Evolutionary conservation across 2,329 filamentous ascomycete genomes (phyloP).

Genomic region (Cercospora beticola): DNA sequence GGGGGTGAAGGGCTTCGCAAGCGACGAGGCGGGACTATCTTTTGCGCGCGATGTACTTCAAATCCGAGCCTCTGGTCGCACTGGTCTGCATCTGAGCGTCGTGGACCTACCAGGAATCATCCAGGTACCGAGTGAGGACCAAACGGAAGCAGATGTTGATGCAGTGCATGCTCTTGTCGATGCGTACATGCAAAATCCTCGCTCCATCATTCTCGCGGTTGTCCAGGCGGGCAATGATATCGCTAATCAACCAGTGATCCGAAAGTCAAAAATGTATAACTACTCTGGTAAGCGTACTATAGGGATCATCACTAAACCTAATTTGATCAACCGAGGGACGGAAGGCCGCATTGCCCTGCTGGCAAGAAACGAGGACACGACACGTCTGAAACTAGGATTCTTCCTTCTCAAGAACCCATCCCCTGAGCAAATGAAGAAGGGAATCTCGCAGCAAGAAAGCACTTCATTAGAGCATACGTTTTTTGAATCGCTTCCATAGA

Average conservation of each 20-base stretch:
- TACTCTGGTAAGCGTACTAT: constrained; percentile 36
- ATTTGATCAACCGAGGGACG: constrained; percentile 35
- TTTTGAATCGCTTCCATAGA: neutral
- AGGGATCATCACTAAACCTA: constrained; percentile 42
- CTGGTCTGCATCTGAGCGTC: constrained; percentile 33
- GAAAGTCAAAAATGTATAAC: constrained; percentile 42
- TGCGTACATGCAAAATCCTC: constrained; percentile 42
- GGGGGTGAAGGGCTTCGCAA: neutral
- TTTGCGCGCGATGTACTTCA: constrained; percentile 36
- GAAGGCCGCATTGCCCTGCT: constrained; percentile 32
- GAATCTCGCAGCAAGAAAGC: neutral
- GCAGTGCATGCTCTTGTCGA: constrained; percentile 44
- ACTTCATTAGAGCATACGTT: neutral
- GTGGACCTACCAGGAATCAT: constrained; percentile 38
- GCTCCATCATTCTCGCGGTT: constrained; percentile 47
- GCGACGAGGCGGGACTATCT: constrained; percentile 11
- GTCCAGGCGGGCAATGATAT: constrained; percentile 48
- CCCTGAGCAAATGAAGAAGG: constrained; percentile 32
- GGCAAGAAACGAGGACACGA: constrained; percentile 26
- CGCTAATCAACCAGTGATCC: constrained; percentile 49
- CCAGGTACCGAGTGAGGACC: constrained; percentile 39
- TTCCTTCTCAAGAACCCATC: constrained; percentile 36
- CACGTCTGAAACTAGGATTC: constrained; percentile 36
- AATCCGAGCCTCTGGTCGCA: constrained; percentile 33
- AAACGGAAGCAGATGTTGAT: constrained; percentile 41